These are phyloP conservation scores for Nicotiana tabacum DNA, from an alignment of 257 asterid species.

Conservation along the genomic window DNA sequence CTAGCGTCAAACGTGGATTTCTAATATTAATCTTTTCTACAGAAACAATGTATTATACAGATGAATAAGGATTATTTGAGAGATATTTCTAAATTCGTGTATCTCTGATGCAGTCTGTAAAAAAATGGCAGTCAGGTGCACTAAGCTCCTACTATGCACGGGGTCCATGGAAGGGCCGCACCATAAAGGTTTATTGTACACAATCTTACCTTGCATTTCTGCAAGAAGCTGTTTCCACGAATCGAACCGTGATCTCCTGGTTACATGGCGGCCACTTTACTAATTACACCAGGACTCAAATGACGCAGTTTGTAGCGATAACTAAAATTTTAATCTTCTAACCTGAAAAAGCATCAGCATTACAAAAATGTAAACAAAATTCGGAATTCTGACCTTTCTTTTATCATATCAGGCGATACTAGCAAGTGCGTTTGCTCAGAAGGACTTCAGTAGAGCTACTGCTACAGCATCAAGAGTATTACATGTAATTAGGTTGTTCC, in stretches of 20 bases:
- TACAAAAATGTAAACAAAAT: not conserved
- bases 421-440: conserved; percentile 65
- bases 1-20: not conserved
- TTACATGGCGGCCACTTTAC: too few relatives aligned
- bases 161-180: too few relatives aligned
- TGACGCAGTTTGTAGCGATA: too few relatives aligned
- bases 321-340: not conserved
- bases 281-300: too few relatives aligned
- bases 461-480: conserved; percentile 59
- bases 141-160: too few relatives aligned
- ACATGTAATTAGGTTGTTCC: conserved; percentile 32
- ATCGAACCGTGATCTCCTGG: too few relatives aligned
- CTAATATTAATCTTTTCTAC: not conserved
- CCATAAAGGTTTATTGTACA: too few relatives aligned
- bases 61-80: too few relatives aligned
- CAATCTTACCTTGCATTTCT: too few relatives aligned
- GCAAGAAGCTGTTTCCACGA: too few relatives aligned
- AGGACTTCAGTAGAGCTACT: conserved; percentile 43
- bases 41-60: not conserved
- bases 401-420: conserved; percentile 46
- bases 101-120: not conserved
- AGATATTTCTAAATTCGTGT: not conserved
- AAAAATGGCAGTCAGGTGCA: too few relatives aligned
- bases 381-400: not conserved
- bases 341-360: not conserved